phyloP scores from a whole-genome alignment of 306 rosid genomes.

The Alnus rubra region DNA sequence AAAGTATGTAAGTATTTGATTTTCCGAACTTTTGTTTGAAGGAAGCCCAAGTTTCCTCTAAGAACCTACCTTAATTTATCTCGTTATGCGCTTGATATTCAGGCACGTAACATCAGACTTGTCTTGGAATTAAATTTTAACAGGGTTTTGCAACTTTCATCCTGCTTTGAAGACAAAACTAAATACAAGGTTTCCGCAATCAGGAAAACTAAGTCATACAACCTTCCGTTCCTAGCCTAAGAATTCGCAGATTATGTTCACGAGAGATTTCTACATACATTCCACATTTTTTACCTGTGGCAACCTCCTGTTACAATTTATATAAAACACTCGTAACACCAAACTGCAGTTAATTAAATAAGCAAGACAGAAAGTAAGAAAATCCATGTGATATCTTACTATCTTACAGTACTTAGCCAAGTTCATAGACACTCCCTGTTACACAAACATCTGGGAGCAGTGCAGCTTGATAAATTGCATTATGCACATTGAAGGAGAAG shows the following conservation, averaged over 20 bases:
- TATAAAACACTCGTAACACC: neutral
- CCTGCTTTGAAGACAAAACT: neutral
- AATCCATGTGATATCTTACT: neutral
- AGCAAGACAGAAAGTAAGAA: neutral
- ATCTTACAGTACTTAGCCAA: neutral
- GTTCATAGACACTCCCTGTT: neutral
- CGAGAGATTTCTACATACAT: neutral
- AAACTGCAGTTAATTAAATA: neutral
- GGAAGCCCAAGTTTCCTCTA: too few relatives aligned
- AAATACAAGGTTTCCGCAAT: neutral
- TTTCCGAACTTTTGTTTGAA: too few relatives aligned
- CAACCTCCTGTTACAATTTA: neutral
- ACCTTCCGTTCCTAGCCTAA: neutral
- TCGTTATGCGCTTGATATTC: too few relatives aligned
- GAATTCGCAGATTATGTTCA: neutral
- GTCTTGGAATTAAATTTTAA: neutral
- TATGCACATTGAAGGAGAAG: constrained; percentile 3
- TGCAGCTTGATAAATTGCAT: neutral
- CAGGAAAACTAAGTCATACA: neutral
- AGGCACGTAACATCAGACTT: neutral
- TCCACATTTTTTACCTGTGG: neutral
- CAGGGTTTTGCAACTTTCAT: too few relatives aligned
- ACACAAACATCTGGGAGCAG: neutral
- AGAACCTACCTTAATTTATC: too few relatives aligned
- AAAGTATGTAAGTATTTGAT: too few relatives aligned